Percentiles rank a stretch among this genome's conserved stretches.
Conservation (phyloP, 257 asterid species). For the Thymus quinquecostatus region DNA sequence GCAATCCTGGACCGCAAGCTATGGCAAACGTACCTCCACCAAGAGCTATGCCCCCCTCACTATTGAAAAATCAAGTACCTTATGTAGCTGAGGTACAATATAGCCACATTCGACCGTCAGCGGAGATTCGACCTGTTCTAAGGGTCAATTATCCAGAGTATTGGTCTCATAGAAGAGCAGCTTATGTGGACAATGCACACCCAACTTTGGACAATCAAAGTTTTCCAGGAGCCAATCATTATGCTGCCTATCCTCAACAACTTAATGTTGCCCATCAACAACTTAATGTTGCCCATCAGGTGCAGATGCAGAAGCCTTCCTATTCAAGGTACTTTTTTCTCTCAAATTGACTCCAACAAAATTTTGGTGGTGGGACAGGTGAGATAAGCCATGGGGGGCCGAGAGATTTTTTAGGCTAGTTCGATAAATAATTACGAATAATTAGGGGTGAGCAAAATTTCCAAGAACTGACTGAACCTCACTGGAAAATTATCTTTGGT, state of each 20-base stretch:
- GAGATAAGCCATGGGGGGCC: no score
- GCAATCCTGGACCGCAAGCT: conserved; percentile 30
- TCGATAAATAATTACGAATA: no score
- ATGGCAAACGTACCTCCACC: conserved; percentile 32
- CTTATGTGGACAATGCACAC: conserved; percentile 31
- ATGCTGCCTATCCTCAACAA: conserved; percentile 35
- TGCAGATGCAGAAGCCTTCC: conserved; percentile 34
- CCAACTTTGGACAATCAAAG: conserved; percentile 38
- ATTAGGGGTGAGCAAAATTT: no score
- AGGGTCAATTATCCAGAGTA: conserved; percentile 33
- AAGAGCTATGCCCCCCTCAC: conserved; percentile 35
- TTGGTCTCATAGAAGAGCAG: conserved; percentile 39
- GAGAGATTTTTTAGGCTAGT: no score
- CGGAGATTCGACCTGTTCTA: conserved; percentile 31
- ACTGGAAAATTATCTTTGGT: no score
- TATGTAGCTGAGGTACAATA: conserved; percentile 34
- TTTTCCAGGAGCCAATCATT: conserved; percentile 27
- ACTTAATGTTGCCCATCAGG: conserved; percentile 24
- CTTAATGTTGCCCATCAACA: conserved; percentile 27
- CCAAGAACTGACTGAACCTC: no score
- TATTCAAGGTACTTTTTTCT: conserved; percentile 46
- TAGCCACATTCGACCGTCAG: conserved; percentile 29
- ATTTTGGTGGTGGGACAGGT: no score
- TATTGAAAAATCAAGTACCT: conserved; percentile 38
- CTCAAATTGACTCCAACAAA: not conserved